phyloP scores from a whole-genome alignment of 2,329 filamentous ascomycete species.

The Hypoxylon sp. region DNA sequence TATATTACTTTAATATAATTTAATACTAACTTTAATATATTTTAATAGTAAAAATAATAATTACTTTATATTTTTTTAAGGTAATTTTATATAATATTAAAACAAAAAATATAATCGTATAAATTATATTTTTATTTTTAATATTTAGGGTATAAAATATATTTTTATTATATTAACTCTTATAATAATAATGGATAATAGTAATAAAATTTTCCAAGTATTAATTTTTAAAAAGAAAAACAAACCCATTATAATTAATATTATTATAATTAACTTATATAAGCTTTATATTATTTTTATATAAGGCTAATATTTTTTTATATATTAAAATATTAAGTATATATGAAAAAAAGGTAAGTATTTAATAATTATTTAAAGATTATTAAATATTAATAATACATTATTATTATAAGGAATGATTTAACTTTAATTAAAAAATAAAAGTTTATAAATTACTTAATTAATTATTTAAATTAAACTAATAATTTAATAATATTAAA shows the following conservation, averaged over 20 bases:
- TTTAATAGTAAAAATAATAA: not conserved
- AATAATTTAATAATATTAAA: too few relatives aligned
- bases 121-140: constrained; percentile 8
- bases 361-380: not conserved
- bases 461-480: too few relatives aligned
- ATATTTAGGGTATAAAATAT: not conserved
- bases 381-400: not conserved
- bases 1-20: not conserved
- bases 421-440: not conserved
- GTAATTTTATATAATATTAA: not conserved
- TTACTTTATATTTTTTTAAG: constrained; percentile 1
- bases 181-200: not conserved
- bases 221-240: not conserved
- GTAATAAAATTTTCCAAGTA: not conserved
- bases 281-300: not conserved
- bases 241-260: not conserved
- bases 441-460: too few relatives aligned
- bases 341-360: too few relatives aligned
- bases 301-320: too few relatives aligned
- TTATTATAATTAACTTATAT: constrained; percentile 1
- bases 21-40: too few relatives aligned
- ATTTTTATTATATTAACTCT: not conserved
- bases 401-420: not conserved
- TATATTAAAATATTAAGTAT: too few relatives aligned
- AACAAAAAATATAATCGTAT: not conserved